Evolutionary conservation across 352 stramenopile species (phyloP).

Genomic region (Phytophthora constricta): DNA sequence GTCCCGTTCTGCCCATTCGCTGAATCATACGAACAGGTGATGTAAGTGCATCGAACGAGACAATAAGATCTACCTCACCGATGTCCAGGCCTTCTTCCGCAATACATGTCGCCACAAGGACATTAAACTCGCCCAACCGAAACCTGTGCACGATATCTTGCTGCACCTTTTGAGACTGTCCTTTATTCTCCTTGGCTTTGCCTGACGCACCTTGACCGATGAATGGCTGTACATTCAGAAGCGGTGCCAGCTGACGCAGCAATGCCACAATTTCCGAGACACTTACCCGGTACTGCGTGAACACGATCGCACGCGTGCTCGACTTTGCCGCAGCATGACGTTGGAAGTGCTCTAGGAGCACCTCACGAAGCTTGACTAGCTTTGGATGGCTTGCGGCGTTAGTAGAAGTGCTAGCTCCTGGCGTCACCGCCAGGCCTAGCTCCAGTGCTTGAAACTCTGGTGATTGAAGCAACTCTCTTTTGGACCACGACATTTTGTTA

Average conservation of each 20-base stretch:
- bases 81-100: conserved; percentile 97
- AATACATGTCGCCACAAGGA: conserved; percentile 95
- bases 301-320: conserved; percentile 97
- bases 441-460: conserved; percentile 72
- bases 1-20: conserved; percentile 95
- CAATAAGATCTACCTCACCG: conserved; percentile 94
- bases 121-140: conserved; percentile 88
- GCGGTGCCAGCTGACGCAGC: conserved; percentile 61
- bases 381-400: conserved; percentile 73
- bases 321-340: conserved; percentile 66
- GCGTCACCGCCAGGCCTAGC: conserved; percentile 43
- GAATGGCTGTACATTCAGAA: conserved; percentile 93
- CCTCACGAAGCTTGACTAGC: conserved; percentile 91
- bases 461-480: conserved; percentile 78
- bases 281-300: conserved; percentile 96
- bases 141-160: conserved; percentile 95
- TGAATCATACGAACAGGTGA: conserved; percentile 96
- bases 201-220: conserved; percentile 92
- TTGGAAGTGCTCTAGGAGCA: conserved; percentile 88
- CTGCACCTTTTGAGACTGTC: conserved; percentile 95
- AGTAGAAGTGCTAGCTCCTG: conserved; percentile 9
- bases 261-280: conserved; percentile 94
- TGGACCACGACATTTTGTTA: conserved; percentile 74
- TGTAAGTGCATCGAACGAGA: conserved; percentile 93
- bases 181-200: conserved; percentile 85